Evolutionary conservation across 352 stramenopile species (phyloP).

Genomic region (Lagenidium sp.): DNA sequence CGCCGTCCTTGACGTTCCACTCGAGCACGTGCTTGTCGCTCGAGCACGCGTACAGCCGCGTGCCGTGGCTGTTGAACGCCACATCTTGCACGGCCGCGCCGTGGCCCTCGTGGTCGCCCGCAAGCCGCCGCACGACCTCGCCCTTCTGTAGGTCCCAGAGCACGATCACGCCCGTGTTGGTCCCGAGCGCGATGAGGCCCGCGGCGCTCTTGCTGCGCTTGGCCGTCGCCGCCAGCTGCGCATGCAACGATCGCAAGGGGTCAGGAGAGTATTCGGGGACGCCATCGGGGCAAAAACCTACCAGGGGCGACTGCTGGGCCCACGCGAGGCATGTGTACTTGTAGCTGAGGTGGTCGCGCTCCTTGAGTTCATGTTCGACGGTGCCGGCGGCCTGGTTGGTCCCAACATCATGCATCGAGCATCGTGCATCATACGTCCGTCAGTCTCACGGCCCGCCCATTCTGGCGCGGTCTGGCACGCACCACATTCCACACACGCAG

Average conservation of each 20-base stretch:
- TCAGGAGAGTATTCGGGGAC: too few relatives aligned
- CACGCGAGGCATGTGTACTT: constrained; percentile 72
- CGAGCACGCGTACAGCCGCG: constrained; percentile 53
- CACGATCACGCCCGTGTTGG: constrained; percentile 51
- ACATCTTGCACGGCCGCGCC: constrained; percentile 43
- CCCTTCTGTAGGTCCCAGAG: constrained; percentile 68
- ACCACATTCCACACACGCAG: constrained; percentile 81
- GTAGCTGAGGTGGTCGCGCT: constrained; percentile 80
- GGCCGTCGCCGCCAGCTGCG: constrained; percentile 23
- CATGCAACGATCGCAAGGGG: too few relatives aligned
- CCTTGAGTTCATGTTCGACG: constrained; percentile 68
- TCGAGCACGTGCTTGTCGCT: constrained; percentile 74
- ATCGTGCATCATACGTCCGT: too few relatives aligned
- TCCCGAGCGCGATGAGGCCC: constrained; percentile 62
- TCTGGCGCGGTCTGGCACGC: too few relatives aligned
- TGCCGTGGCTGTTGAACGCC: constrained; percentile 63
- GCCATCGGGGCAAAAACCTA: too few relatives aligned
- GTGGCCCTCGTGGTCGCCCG: constrained; percentile 34
- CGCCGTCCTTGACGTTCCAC: constrained; percentile 51
- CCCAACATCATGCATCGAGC: too few relatives aligned
- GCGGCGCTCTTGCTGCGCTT: constrained; percentile 46
- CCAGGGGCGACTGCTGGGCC: constrained; percentile 30
- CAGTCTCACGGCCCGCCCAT: too few relatives aligned
- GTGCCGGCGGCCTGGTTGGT: constrained; percentile 29
- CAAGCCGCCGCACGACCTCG: constrained; percentile 52